A percentile compares a stretch with the other conserved stretches of the same genome.
These are phyloP conservation scores for Cyclanthera cordifolia DNA, from an alignment of 306 rosid species.

Conservation along the genomic window DNA sequence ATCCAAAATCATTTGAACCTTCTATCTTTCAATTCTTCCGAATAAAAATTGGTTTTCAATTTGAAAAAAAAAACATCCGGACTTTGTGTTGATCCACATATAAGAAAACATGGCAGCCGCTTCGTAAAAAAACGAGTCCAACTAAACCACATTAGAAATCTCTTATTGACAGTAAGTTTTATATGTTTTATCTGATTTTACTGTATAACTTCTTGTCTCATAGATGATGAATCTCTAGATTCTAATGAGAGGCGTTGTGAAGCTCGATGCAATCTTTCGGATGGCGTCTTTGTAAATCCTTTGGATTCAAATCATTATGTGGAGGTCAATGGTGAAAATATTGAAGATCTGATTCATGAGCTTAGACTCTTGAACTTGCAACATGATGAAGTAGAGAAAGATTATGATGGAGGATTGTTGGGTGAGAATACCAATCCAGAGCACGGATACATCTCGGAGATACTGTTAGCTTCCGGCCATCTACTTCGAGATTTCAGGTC, in stretches of 20 bases:
- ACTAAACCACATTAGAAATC: background rate
- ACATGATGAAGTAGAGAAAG: slow-evolving; percentile 65
- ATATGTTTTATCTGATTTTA: slow-evolving; percentile 13
- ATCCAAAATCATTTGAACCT: background rate
- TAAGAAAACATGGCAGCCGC: background rate
- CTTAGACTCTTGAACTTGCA: slow-evolving; percentile 56
- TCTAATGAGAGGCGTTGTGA: slow-evolving; percentile 24
- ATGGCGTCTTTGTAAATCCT: slow-evolving; percentile 5
- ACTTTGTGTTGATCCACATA: background rate
- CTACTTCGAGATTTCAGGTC: slow-evolving; percentile 61
- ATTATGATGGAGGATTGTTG: slow-evolving; percentile 72
- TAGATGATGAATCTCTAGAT: slow-evolving; percentile 43
- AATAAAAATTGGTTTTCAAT: background rate
- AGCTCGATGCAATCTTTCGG: slow-evolving; percentile 43
- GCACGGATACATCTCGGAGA: slow-evolving; percentile 74
- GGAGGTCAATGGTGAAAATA: slow-evolving; percentile 54
- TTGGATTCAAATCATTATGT: slow-evolving; percentile 21
- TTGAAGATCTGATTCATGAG: slow-evolving; percentile 73
- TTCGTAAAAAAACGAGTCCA: too few relatives aligned
- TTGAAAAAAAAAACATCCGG: background rate
- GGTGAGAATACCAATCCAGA: slow-evolving; percentile 72
- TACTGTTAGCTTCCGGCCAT: slow-evolving; percentile 75
- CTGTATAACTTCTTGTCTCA: slow-evolving; percentile 10
- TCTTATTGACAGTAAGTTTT: background rate
- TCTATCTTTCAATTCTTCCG: background rate